A percentile compares a stretch with the other conserved stretches of the same genome.
These are phyloP conservation scores for Colletotrichum agaves DNA, from an alignment of 2,329 filamentous ascomycete species.

Conservation along the genomic window DNA sequence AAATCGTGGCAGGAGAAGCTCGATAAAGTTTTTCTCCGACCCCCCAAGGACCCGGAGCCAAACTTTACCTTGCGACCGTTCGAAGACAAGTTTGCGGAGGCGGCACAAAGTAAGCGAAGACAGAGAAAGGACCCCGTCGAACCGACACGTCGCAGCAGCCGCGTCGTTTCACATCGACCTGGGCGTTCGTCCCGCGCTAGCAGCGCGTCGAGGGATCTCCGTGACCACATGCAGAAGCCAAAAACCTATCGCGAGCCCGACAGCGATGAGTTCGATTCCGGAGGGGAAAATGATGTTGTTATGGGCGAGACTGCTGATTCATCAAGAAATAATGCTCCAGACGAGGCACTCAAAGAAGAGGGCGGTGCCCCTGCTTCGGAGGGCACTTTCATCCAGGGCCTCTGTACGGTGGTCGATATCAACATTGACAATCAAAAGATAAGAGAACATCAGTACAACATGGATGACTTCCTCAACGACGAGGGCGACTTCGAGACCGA, in stretches of 20 bases:
- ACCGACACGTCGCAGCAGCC: slow-evolving; percentile 51
- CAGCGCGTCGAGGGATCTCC: slow-evolving; percentile 42
- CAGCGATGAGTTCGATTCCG: slow-evolving; percentile 54
- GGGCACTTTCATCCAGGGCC: slow-evolving; percentile 67
- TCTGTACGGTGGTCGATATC: slow-evolving; percentile 77
- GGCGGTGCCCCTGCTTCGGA: slow-evolving; percentile 16
- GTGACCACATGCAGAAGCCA: slow-evolving; percentile 36
- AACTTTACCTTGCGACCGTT: slow-evolving; percentile 39
- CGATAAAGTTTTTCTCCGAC: slow-evolving; percentile 71
- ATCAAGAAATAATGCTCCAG: slow-evolving; percentile 23
- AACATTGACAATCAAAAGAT: slow-evolving; percentile 81
- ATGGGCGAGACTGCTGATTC: slow-evolving; percentile 21
- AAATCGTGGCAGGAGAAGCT: slow-evolving; percentile 81
- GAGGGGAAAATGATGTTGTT: slow-evolving; percentile 38
- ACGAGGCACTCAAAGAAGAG: slow-evolving; percentile 35
- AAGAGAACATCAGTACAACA: slow-evolving; percentile 73
- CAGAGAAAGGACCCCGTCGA: slow-evolving; percentile 17
- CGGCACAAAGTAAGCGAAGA: slow-evolving; percentile 10
- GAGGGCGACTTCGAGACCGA: slow-evolving; percentile 65
- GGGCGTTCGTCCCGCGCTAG: slow-evolving; percentile 44
- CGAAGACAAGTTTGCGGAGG: neutral
- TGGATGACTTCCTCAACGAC: slow-evolving; percentile 76
- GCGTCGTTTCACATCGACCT: slow-evolving; percentile 45
- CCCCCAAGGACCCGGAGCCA: slow-evolving; percentile 52
- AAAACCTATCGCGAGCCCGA: slow-evolving; percentile 58